A percentile compares a stretch with the other conserved stretches of the same genome.
phyloP scores from a whole-genome alignment of 2,329 filamentous ascomycete genomes.

The Ascochyta rabiei region DNA sequence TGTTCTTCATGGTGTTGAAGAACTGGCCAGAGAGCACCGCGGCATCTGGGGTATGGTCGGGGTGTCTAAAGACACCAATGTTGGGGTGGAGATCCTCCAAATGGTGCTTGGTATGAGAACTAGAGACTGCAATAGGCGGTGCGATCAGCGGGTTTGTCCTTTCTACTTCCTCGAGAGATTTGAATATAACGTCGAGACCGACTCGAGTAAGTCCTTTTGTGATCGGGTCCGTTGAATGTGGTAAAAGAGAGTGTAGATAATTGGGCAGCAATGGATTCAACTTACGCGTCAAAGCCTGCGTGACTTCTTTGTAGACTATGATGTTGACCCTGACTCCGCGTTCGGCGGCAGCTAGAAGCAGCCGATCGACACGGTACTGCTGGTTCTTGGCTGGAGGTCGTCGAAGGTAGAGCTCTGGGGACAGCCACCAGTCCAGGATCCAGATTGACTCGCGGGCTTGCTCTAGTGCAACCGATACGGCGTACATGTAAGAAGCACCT shows the following conservation, averaged over 20 bases:
- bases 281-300: constrained; percentile 79
- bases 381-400: constrained; percentile 82
- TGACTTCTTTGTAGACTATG: constrained; percentile 88
- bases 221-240: constrained; percentile 48
- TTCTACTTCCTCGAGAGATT: constrained; percentile 54
- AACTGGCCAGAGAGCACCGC: constrained; percentile 68
- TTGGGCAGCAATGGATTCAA: constrained; percentile 52
- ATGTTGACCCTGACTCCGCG: constrained; percentile 83
- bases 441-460: constrained; percentile 78
- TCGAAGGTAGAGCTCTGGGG: constrained; percentile 84
- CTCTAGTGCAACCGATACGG: constrained; percentile 79
- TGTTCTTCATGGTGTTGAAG: constrained; percentile 60
- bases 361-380: constrained; percentile 80
- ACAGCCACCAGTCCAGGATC: constrained; percentile 90
- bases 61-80: constrained; percentile 87
- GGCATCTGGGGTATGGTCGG: constrained; percentile 80
- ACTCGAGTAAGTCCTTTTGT: constrained; percentile 50
- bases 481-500: constrained; percentile 71
- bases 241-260: constrained; percentile 54
- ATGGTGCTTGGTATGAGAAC: constrained; percentile 77
- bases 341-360: constrained; percentile 81
- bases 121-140: constrained; percentile 61
- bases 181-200: constrained; percentile 53
- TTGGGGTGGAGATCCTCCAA: constrained; percentile 81
- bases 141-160: constrained; percentile 53